Base-by-base conservation (phyloP, 805 yeast species). In the Zygosaccharomyces kombuchaensis region DNA sequence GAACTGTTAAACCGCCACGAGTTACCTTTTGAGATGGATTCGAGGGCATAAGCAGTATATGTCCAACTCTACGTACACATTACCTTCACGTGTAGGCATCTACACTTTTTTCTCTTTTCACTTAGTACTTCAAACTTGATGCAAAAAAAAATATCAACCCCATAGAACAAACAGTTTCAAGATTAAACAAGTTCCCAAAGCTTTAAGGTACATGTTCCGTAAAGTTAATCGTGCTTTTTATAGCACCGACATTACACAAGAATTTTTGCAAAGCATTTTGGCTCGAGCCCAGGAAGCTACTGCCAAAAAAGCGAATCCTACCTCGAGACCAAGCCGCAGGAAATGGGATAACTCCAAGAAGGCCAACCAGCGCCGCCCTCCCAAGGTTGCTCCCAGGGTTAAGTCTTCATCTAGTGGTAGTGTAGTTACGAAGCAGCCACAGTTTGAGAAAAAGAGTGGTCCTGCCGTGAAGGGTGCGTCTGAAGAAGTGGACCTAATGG, bases 281-380 rank as follows among this genome's bases (percentile, higher is more conserved):
- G 54, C 51, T n/a, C 56, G 58, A 40, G 68, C 66, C 14, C 61
- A 62, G 40, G 60, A 62, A 39, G 63, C 62, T 10, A 55, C 66
- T 12, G 51, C 63, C 12, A 48, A 49, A 40, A 53, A 40, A 22
- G 34, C 50, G 25, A 47, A 51, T 13, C 34, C 45, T 29, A 45
- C 40, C 12, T 30, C 36, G 21, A 49, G 30, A 32, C 43, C 45
- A 8, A 43, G 31, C 8, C 43, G 41, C 16, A 51, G 35, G 13
- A 46, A 30, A 17, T n/a, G 38, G 16, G 48, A 40, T 14, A 25
- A 19, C 13, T 26, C 21, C 6, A 47, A 37, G 26, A 32, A 40
- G 19, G 22, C 44, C 19, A 34, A 35, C 17, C 34, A 38, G 16
- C 42, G 45, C 22, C 46, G 44, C 22, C 42, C 22, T 9, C 21